phyloP scores from a whole-genome alignment of 1,284 basidiomycete genomes.

The Leccinum idahoense region DNA sequence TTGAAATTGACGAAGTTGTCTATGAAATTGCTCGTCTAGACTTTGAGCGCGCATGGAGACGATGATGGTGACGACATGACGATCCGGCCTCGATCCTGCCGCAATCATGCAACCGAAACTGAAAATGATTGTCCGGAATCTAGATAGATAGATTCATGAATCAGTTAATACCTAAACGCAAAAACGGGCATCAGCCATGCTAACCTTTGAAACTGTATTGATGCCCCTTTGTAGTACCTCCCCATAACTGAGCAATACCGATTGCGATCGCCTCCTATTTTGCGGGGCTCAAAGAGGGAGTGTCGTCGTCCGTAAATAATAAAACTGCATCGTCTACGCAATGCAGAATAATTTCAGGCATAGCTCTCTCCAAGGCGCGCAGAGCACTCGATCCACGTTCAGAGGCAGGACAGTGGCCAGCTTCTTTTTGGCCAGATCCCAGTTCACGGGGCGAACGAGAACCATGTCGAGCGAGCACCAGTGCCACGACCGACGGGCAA shows the following conservation, averaged over 20 bases:
- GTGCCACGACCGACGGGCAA: constrained; percentile 37
- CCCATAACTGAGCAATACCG: neutral
- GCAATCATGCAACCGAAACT: constrained; percentile 37
- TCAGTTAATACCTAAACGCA: constrained; percentile 1
- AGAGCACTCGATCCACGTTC: constrained; percentile 37
- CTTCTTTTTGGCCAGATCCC: constrained; percentile 40
- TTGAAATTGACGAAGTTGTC: constrained; percentile 54
- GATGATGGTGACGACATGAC: neutral
- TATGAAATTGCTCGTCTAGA: constrained; percentile 26
- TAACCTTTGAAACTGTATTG: too few relatives aligned
- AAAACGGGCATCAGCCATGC: neutral
- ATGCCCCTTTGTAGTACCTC: too few relatives aligned
- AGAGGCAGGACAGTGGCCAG: constrained; percentile 25
- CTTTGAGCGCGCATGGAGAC: constrained; percentile 40
- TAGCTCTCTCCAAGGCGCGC: constrained; percentile 35
- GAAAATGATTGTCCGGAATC: constrained; percentile 60
- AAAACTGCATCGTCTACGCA: constrained; percentile 29
- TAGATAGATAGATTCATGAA: constrained; percentile 23
- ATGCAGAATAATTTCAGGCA: constrained; percentile 24
- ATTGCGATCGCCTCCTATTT: constrained; percentile 60
- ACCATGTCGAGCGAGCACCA: constrained; percentile 48
- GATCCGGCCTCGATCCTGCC: constrained; percentile 18
- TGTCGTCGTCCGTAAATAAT: constrained; percentile 9
- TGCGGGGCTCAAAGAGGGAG: neutral
- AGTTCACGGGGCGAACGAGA: constrained; percentile 52